phyloP scores from a whole-genome alignment of 345 rosid genomes.

The Hibiscus syriacus region DNA sequence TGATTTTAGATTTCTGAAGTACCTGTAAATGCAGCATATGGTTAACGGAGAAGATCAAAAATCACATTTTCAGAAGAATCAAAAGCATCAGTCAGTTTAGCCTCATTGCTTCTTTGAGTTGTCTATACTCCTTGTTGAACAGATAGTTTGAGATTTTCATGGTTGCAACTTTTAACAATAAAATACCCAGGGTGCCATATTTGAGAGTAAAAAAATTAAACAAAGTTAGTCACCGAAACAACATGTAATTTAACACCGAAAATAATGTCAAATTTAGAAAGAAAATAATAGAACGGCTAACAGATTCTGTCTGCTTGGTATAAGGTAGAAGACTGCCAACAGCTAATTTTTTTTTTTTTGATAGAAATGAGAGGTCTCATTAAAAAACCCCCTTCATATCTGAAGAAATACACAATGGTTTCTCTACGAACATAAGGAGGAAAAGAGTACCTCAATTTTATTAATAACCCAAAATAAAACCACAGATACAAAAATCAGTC shows the following conservation, averaged over 20 bases:
- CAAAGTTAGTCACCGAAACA: neutral
- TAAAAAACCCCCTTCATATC: no score
- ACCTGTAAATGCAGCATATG: slow-evolving; percentile 98
- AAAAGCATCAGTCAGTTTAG: slow-evolving; percentile 95
- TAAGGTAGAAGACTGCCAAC: neutral
- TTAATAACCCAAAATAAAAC: no score
- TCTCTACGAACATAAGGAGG: no score
- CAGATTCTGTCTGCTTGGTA: neutral
- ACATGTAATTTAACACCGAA: neutral
- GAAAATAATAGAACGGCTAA: neutral
- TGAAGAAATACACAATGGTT: no score
- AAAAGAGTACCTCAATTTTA: no score
- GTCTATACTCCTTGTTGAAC: slow-evolving; percentile 99
- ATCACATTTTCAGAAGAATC: slow-evolving; percentile 88
- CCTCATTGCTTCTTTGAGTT: slow-evolving; percentile 97
- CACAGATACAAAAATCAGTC: no score
- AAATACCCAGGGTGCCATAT: slow-evolving; percentile 57
- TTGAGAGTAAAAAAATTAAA: neutral
- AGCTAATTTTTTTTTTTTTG: no score
- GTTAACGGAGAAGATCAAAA: slow-evolving; percentile 88
- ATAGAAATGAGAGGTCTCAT: no score
- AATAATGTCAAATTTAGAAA: neutral
- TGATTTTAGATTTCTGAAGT: slow-evolving; percentile 17
- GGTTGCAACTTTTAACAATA: no score
- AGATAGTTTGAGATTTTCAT: slow-evolving; percentile 97